Conservation (phyloP, 1,139 yeast genomes). For the Debaryomycetaceae sp. region DNA sequence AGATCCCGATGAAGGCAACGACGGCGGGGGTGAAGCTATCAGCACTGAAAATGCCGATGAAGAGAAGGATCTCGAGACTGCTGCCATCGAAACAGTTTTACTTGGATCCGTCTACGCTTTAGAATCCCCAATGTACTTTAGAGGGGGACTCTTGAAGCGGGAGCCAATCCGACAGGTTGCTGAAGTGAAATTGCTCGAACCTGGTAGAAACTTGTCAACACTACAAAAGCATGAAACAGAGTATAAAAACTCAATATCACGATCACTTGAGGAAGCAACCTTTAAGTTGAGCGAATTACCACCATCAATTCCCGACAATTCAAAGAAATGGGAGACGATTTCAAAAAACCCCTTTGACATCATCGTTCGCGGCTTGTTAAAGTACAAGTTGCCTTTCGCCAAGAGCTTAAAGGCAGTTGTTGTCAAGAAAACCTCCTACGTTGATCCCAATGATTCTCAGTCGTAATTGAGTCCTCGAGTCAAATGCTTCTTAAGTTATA, state of each 20-base stretch:
- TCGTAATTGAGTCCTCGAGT: background rate
- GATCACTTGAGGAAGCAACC: no score
- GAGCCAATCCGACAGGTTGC: conserved; percentile 56
- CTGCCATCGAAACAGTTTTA: conserved; percentile 58
- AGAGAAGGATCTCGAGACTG: conserved; percentile 2
- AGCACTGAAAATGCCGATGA: background rate
- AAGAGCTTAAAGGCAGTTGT: conserved; percentile 53
- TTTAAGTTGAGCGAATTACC: no score
- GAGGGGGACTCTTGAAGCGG: conserved; percentile 73
- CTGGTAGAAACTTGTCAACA: conserved; percentile 61
- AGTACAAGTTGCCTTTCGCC: conserved; percentile 69
- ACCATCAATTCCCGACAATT: conserved; percentile 31
- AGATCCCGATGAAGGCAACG: conserved; percentile 7
- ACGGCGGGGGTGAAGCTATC: background rate
- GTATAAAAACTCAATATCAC: no score
- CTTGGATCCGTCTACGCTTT: conserved; percentile 65
- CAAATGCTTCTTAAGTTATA: background rate
- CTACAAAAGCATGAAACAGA: conserved; percentile 9
- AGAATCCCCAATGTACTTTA: conserved; percentile 71
- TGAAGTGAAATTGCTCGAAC: conserved; percentile 67
- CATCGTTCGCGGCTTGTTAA: conserved; percentile 76
- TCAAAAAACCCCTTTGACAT: conserved; percentile 82
- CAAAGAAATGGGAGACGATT: conserved; percentile 69
- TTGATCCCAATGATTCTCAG: conserved; percentile 47
- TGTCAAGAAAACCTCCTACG: conserved; percentile 54